Evolutionary conservation across 352 stramenopile genomes (phyloP), one percentile per base, ranked within the genome.

Genomic region (Globisporangium nodosum): DNA sequence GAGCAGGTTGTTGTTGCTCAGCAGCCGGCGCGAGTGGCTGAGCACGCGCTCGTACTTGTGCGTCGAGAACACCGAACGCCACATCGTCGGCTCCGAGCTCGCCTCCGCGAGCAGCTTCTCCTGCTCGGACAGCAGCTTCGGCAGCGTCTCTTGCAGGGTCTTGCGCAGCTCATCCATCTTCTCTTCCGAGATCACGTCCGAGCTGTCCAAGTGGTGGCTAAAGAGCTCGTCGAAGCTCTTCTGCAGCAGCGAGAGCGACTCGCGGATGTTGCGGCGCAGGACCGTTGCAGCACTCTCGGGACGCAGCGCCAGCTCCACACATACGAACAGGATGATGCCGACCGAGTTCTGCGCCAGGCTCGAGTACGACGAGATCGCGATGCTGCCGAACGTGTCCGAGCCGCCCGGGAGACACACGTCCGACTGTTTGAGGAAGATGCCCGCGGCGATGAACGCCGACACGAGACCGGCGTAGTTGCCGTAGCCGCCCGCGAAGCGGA

Each of bases 1-100:
- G 0, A 93, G 56, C 47, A 93, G 47, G 33, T 87, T 86, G 59
- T 90, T 92, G 76, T 89, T 90, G 73, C 88, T 92, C 11, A 91
- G 65, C 39, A 94, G 56, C 0, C 81, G 76, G 9, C 80, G 66
- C 11, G 64, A 84, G 33, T 68, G 76, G 5, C 88, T 71, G 1
- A 94, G 58, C 13, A 94, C 77, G 0, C 59, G 48, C 46, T 86
- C 69, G 61, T 94, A 94, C 63, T 94, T 94, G 30, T 83, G 63
- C 35, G 71, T 68, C 1, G 82, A 94, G 47, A 94, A 94, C 15
- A 63, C 40, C 0, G 80, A 82, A 18, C 75, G 69, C 85, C 85
- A 94, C 47, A 94, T 57, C 45, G 73, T 61, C 7, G 85, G 85
- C 54, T 94, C 85, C 2, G 65, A 61, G 56, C 75, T 71, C 0